Evolutionary conservation across 345 rosid species (phyloP).

Genomic region (Stellera chamaejasme): DNA sequence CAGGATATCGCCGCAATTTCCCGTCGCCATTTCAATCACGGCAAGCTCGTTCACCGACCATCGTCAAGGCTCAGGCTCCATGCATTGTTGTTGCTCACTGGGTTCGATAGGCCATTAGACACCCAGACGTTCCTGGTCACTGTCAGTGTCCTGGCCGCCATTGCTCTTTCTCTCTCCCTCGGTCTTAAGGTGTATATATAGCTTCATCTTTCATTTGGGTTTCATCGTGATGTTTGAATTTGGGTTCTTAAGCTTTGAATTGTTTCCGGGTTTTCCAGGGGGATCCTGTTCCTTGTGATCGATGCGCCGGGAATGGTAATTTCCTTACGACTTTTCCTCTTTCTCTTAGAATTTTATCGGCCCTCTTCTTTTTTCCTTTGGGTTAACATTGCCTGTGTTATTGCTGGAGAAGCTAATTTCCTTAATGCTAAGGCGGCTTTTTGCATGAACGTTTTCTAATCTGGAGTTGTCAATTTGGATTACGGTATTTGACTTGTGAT

Average conservation of each 20-base stretch:
- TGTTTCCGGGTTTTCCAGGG: conserved; percentile 45
- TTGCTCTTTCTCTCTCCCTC: conserved; percentile 68
- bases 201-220: background rate
- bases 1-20: conserved; percentile 15
- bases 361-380: background rate
- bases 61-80: conserved; percentile 33
- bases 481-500: no score
- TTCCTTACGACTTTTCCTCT: background rate
- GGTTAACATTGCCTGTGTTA: background rate
- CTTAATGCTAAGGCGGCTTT: background rate
- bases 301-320: conserved; percentile 87
- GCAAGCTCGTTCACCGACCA: conserved; percentile 18
- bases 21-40: conserved; percentile 17
- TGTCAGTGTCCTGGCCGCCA: conserved; percentile 72
- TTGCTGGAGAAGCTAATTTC: no score
- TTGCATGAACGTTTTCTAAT: background rate
- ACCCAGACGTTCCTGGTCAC: conserved; percentile 71
- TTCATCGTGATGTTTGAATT: background rate
- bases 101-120: conserved; percentile 52
- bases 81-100: conserved; percentile 41
- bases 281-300: conserved; percentile 87
- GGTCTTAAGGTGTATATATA: conserved; percentile 54
- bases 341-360: background rate
- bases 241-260: background rate
- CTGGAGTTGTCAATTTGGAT: no score